These are phyloP conservation scores for Hypocrella siamensis DNA, from an alignment of 2,329 filamentous ascomycete species.

Conservation along the genomic window DNA sequence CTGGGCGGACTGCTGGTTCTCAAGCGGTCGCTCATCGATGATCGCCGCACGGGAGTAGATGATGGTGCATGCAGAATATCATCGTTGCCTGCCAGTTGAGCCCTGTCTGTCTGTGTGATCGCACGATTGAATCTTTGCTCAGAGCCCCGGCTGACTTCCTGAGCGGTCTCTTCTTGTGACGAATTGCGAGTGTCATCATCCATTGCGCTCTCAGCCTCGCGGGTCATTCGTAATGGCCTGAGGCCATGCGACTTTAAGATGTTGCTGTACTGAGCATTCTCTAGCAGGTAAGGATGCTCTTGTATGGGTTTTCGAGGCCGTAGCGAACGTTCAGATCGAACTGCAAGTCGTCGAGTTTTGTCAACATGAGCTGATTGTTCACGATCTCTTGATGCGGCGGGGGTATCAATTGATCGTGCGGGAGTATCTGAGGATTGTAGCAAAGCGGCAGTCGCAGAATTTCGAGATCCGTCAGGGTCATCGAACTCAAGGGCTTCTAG, in stretches of 20 bases:
- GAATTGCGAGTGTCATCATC: constrained; percentile 32
- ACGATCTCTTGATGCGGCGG: neutral
- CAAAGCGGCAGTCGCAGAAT: too few species aligned
- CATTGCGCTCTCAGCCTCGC: constrained; percentile 11
- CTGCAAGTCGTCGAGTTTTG: constrained; percentile 5
- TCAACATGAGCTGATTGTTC: neutral
- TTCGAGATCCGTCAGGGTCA: too few species aligned
- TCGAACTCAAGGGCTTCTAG: too few species aligned
- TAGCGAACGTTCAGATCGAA: constrained; percentile 31
- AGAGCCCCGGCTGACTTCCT: constrained; percentile 32
- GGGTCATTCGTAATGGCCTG: constrained; percentile 30
- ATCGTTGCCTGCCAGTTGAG: constrained; percentile 1
- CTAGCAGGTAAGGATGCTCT: constrained; percentile 41
- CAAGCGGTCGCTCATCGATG: constrained; percentile 9
- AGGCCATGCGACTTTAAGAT: constrained; percentile 38
- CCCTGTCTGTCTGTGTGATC: constrained; percentile 9
- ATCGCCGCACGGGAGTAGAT: constrained; percentile 14
- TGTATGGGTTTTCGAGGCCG: constrained; percentile 45
- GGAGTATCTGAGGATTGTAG: too few species aligned
- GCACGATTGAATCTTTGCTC: constrained; percentile 7
- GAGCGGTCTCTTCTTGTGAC: constrained; percentile 38
- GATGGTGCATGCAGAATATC: constrained; percentile 8
- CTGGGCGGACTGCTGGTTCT: constrained; percentile 18
- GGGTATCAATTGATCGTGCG: neutral
- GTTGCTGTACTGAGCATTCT: constrained; percentile 37